These are phyloP conservation scores for Amaranthus palmeri DNA, from an alignment of 148 eudicot species.

Conservation along the genomic window DNA sequence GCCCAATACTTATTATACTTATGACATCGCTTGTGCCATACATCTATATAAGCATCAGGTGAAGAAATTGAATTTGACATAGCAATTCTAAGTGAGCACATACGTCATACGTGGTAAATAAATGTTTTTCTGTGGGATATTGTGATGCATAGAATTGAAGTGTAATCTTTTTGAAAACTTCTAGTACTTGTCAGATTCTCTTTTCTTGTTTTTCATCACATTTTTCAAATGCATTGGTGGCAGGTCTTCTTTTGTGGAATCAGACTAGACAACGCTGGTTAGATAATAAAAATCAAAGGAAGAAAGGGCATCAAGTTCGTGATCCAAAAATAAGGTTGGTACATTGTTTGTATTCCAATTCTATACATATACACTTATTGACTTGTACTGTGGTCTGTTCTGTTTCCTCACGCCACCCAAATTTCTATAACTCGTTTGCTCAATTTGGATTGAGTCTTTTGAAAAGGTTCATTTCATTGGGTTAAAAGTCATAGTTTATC, in stretches of 20 bases:
- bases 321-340: slow-evolving; percentile 68
- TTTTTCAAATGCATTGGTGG: slow-evolving; percentile 7
- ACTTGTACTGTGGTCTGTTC: neutral
- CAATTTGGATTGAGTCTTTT: neutral
- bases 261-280: slow-evolving; percentile 83
- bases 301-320: slow-evolving; percentile 31
- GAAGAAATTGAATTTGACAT: too few species aligned
- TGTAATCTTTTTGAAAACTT: neutral
- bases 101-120: too few species aligned
- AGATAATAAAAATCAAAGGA: slow-evolving; percentile 49
- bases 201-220: neutral
- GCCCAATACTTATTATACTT: too few species aligned
- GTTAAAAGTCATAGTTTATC: neutral
- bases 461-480: neutral
- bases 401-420: neutral
- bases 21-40: too few species aligned
- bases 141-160: neutral
- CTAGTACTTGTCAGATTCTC: neutral
- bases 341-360: neutral
- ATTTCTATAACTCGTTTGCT: neutral
- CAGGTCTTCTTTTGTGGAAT: slow-evolving; percentile 85
- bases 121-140: neutral
- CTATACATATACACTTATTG: neutral
- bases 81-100: too few species aligned
- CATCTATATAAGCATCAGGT: too few species aligned